phyloP scores from a whole-genome alignment of 306 rosid species.

The Gillenia trifoliata region DNA sequence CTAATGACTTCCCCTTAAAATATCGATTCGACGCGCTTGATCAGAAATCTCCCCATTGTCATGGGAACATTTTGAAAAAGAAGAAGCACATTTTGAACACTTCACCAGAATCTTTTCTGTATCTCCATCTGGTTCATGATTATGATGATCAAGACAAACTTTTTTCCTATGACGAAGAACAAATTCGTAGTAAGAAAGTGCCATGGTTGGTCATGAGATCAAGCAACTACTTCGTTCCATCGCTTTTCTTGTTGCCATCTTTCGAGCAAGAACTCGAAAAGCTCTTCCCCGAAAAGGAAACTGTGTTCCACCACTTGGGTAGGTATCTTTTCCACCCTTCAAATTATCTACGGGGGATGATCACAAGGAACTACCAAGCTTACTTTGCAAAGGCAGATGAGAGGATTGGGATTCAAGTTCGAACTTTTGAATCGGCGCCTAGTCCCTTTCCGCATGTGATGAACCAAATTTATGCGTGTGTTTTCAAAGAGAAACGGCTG shows the following conservation, averaged over 20 bases:
- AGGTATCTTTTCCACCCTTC: constrained; percentile 64
- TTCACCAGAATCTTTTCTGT: constrained; percentile 30
- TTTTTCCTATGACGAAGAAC: constrained; percentile 68
- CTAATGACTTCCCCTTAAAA: constrained; percentile 47
- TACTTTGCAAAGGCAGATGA: constrained; percentile 53
- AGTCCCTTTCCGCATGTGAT: constrained; percentile 57
- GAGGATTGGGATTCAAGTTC: constrained; percentile 64
- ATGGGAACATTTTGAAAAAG: constrained; percentile 54
- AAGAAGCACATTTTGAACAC: constrained; percentile 13
- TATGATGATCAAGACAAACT: constrained; percentile 66
- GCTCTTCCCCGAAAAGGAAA: constrained; percentile 58
- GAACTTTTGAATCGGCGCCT: constrained; percentile 46
- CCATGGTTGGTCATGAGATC: constrained; percentile 61
- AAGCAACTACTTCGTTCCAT: constrained; percentile 62
- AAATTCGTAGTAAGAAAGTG: constrained; percentile 36
- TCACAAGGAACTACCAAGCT: constrained; percentile 55
- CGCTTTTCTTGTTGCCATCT: constrained; percentile 61
- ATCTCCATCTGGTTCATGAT: constrained; percentile 62
- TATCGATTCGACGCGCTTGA: constrained; percentile 27
- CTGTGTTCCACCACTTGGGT: constrained; percentile 63
- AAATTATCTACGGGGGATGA: constrained; percentile 61
- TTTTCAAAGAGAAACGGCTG: constrained; percentile 40
- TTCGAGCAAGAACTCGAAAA: constrained; percentile 49
- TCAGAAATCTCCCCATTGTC: constrained; percentile 44
- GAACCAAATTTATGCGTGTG: constrained; percentile 61